Conservation (phyloP, 2,329 filamentous ascomycete species). For the Akanthomyces lecanii region DNA sequence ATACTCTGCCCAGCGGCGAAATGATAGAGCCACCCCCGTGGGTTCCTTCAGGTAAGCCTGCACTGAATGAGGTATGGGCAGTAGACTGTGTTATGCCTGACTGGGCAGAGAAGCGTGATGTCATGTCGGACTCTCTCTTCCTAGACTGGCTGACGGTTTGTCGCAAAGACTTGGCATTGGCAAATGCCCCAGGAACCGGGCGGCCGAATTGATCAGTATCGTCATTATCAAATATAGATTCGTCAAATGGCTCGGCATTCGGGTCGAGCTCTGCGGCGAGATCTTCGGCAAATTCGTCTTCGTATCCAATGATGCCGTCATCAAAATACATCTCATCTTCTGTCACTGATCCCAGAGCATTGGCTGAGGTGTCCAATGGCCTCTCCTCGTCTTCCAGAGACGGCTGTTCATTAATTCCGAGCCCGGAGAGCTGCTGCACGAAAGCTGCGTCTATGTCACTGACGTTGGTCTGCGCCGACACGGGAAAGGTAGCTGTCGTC, state of each 20-base stretch:
- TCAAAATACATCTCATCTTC: constrained; percentile 66
- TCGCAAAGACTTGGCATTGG: constrained; percentile 46
- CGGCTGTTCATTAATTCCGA: not conserved
- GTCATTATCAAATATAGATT: constrained; percentile 67
- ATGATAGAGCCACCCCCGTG: constrained; percentile 16
- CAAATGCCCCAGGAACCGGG: constrained; percentile 56
- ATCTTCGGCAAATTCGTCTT: constrained; percentile 43
- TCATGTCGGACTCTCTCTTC: constrained; percentile 45
- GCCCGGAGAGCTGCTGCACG: constrained; percentile 4
- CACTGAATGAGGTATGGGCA: constrained; percentile 48
- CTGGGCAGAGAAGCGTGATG: constrained; percentile 41
- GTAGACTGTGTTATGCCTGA: constrained; percentile 46
- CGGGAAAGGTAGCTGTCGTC: constrained; percentile 18
- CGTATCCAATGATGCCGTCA: constrained; percentile 52
- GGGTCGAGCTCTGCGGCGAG: constrained; percentile 38
- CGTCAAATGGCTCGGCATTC: constrained; percentile 60
- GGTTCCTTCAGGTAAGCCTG: constrained; percentile 21
- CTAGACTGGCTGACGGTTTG: constrained; percentile 29
- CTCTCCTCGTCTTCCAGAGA: not conserved
- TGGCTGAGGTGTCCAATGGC: not conserved
- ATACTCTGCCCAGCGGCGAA: constrained; percentile 6
- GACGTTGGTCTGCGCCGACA: constrained; percentile 6
- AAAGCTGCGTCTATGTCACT: not conserved
- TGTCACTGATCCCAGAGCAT: not conserved
- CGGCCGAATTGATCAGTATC: constrained; percentile 60